Evolutionary conservation across 139 green algal genomes (phyloP).

Genomic region (Coelastrella sp.): DNA sequence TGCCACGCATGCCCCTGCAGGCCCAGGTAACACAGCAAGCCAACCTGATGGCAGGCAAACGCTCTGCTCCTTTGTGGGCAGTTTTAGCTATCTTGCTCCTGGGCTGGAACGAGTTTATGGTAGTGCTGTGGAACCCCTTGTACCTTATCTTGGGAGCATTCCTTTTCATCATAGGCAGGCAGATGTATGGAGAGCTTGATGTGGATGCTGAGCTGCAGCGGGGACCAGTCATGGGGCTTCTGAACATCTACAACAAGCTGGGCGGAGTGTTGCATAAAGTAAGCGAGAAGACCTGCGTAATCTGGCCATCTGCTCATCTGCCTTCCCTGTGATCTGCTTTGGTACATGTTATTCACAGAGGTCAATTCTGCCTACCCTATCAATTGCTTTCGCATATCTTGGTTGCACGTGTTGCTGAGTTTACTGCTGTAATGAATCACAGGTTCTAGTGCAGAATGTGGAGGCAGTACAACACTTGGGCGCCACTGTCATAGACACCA

Average conservation of each 20-base stretch:
- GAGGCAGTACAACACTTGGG: slow-evolving; percentile 12
- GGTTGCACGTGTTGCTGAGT: no score
- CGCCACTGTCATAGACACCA: not conserved
- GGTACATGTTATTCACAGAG: no score
- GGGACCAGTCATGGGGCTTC: slow-evolving; percentile 14
- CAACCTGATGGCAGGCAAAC: slow-evolving; percentile 78
- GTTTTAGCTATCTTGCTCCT: slow-evolving; percentile 90
- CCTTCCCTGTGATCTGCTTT: no score
- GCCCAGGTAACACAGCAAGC: slow-evolving; percentile 80
- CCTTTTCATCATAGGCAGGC: slow-evolving; percentile 62
- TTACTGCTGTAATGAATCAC: slow-evolving; percentile 1
- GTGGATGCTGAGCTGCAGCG: slow-evolving; percentile 85
- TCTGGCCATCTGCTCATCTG: no score
- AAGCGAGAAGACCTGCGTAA: not conserved
- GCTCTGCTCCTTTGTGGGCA: slow-evolving; percentile 87
- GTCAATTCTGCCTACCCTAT: no score
- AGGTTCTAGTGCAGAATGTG: slow-evolving; percentile 25
- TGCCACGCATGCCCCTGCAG: no score
- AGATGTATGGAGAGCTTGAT: slow-evolving; percentile 83
- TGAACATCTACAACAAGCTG: slow-evolving; percentile 44
- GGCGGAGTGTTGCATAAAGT: slow-evolving; percentile 30
- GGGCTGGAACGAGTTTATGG: slow-evolving; percentile 93
- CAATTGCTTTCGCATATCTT: no score
- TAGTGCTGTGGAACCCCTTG: slow-evolving; percentile 85
- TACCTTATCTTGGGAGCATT: slow-evolving; percentile 69